These are phyloP conservation scores for Hypomyces perniciosus DNA, from an alignment of 2,329 filamentous ascomycete genomes.

Conservation along the genomic window DNA sequence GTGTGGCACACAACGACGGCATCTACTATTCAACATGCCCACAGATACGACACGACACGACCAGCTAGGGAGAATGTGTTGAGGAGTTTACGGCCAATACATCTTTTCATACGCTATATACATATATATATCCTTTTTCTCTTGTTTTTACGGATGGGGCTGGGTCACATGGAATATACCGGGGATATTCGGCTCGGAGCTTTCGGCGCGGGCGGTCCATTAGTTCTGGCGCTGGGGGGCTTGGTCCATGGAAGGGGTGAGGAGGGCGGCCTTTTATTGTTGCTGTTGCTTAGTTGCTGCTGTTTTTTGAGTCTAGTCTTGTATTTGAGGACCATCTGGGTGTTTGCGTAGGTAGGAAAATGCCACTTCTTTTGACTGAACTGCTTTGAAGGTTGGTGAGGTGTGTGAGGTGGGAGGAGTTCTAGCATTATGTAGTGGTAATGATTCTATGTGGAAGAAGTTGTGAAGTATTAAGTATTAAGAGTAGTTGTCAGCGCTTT, in stretches of 20 bases:
- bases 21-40: not conserved
- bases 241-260: not conserved
- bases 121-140: not conserved
- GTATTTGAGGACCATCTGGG: not conserved
- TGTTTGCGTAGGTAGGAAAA: conserved; percentile 1
- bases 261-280: not conserved
- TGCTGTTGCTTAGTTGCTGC: not conserved
- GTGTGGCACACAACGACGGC: not conserved
- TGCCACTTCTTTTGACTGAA: not conserved
- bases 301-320: no score
- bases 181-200: not conserved
- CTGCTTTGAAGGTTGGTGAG: no score
- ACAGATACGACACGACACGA: not conserved
- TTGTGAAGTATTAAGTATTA: not conserved
- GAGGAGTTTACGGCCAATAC: not conserved
- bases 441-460: not conserved
- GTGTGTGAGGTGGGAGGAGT: no score
- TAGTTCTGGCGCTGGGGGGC: conserved; percentile 2
- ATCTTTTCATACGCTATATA: not conserved
- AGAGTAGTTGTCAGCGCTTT: not conserved
- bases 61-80: not conserved
- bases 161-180: no score
- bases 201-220: not conserved
- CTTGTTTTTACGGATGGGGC: no score
- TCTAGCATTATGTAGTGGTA: not conserved